Conservation (phyloP, 768 basidiomycete genomes). For the Scleroderma bovista region DNA sequence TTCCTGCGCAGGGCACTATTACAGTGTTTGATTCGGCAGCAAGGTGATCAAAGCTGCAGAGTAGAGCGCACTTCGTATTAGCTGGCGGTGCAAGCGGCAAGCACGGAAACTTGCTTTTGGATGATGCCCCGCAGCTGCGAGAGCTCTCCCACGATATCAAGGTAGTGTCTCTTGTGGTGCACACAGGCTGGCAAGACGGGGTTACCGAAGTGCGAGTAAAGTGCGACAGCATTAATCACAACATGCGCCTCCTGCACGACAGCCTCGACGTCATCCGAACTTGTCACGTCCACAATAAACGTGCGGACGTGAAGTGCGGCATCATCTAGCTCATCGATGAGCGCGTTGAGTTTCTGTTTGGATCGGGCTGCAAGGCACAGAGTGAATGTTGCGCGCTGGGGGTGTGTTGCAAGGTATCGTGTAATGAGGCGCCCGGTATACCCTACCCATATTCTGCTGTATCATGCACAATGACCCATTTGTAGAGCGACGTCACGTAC, state of each 20-base stretch:
- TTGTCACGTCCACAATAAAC: constrained; percentile 57
- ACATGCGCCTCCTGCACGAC: constrained; percentile 56
- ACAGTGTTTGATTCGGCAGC: constrained; percentile 68
- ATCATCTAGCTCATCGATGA: constrained; percentile 39
- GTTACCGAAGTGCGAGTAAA: constrained; percentile 66
- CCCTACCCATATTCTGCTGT: constrained; percentile 29
- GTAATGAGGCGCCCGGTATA: constrained; percentile 67
- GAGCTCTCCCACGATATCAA: constrained; percentile 77
- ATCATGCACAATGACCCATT: no score
- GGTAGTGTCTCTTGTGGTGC: constrained; percentile 70
- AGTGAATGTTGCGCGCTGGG: constrained; percentile 52
- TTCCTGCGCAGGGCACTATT: constrained; percentile 74
- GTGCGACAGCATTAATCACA: constrained; percentile 74
- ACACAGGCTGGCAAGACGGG: constrained; percentile 78
- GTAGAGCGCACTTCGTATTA: no score
- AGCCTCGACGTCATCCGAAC: constrained; percentile 45
- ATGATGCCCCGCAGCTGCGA: constrained; percentile 64
- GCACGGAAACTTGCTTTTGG: constrained; percentile 36
- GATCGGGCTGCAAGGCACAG: constrained; percentile 72
- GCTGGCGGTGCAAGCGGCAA: no score
- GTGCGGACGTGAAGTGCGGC: constrained; percentile 38
- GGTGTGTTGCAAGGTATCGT: constrained; percentile 61
- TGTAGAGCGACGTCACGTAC: no score
- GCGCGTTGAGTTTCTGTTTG: constrained; percentile 48
- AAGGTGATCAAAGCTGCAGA: constrained; percentile 59